Evolutionary conservation across 371 early-diverging fungal species (phyloP).

Genomic region (Lichtheimia ornata): DNA sequence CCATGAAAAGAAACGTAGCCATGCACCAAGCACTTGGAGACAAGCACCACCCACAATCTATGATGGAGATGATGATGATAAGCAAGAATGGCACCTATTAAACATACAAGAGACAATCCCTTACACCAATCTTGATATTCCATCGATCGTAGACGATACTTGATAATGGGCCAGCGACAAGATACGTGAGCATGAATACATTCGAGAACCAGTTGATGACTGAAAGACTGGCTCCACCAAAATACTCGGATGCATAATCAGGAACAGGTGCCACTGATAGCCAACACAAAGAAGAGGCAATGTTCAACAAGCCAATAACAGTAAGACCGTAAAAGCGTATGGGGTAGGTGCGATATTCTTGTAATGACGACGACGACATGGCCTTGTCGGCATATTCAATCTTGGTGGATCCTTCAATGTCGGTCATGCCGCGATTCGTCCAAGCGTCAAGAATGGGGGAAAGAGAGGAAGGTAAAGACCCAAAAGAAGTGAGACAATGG

Average conservation of each 20-base stretch:
- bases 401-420: too few relatives aligned
- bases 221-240: conserved; percentile 26
- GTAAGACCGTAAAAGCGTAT: conserved; percentile 46
- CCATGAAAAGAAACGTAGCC: conserved; percentile 43
- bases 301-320: conserved; percentile 42
- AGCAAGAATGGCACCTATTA: not conserved
- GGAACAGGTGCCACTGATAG: conserved; percentile 44
- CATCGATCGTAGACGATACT: conserved; percentile 54
- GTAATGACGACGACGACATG: not conserved
- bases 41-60: conserved; percentile 40
- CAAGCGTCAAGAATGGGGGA: too few relatives aligned
- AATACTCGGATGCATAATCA: conserved; percentile 29
- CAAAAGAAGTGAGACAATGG: too few relatives aligned
- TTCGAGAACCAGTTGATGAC: conserved; percentile 52
- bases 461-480: too few relatives aligned
- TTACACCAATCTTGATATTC: conserved; percentile 51
- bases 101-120: not conserved
- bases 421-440: too few relatives aligned
- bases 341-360: conserved; percentile 31
- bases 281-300: conserved; percentile 48
- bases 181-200: conserved; percentile 52
- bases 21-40: conserved; percentile 43
- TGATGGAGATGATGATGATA: conserved; percentile 2
- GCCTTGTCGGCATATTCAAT: too few relatives aligned
- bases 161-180: conserved; percentile 55